Evolutionary conservation across 192 early-diverging fungal species (phyloP), one percentile per base, ranked within the genome.

Genomic region (Coemansia sp.): DNA sequence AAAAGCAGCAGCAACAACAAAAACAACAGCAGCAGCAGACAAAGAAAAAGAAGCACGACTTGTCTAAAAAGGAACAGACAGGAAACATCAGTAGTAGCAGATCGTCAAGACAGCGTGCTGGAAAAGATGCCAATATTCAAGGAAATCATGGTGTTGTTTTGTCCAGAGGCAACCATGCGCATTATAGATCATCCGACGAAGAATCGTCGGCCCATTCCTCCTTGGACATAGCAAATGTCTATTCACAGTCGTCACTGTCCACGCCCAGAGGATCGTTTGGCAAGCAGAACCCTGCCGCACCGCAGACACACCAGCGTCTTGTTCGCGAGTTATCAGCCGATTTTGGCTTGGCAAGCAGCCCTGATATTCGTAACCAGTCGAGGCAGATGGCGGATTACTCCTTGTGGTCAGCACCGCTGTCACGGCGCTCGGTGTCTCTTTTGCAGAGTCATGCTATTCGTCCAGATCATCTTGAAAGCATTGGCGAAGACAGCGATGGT

Each of bases 161-260:
- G 16, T 63, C 57, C 11, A 65, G 40, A n/a, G 61, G 61, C 32
- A 32, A 32, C 5, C 67, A 73, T 21, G 62, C 56, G n/a, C 67
- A 69, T 42, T 74, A 71, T 32, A 72, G 65, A 55, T 82, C 74
- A 47, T 60, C 76, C 18, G 79, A 82, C 36, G 79, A 82, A 21
- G 71, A 68, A 0, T 63, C 71, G 15, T 40, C 70, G 42, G 57
- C 56, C 16, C 68, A 74, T 15, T 52, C 52, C 16, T 76, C 66
- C 48, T 73, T 67, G 0, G 79, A 82, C 12, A n/a, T 64, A 13
- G 48, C 67, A 32, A 76, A 71, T 46, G 55, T 71, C 4, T 56
- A 52, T 3, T 63, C 67, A 18, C 63, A 66, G 19, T 70, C 79
- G 2, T 63, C 71, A 13, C 32, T 76, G 22, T 71, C 79, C 7